Evolutionary conservation across 2,329 filamentous ascomycete genomes (phyloP).

Genomic region (Epichloe glyceriae): DNA sequence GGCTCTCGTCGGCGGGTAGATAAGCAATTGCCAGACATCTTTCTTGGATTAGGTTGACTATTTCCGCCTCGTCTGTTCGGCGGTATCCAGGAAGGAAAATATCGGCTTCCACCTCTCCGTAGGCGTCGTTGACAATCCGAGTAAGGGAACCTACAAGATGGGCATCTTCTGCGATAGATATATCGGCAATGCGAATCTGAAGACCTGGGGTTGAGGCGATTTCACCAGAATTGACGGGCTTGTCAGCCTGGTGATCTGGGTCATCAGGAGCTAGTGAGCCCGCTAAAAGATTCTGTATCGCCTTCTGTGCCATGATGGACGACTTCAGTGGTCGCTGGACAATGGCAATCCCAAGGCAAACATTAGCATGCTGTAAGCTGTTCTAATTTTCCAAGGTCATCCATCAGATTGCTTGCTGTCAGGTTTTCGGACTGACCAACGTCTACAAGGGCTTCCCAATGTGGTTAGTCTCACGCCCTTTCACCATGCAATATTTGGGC

Average conservation of each 20-base stretch:
- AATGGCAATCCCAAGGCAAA: not conserved
- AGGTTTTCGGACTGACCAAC: no score
- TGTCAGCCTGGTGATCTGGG: not conserved
- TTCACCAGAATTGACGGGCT: not conserved
- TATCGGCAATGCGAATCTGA: constrained; percentile 11
- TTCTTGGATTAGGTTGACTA: constrained; percentile 11
- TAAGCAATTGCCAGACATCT: constrained; percentile 15
- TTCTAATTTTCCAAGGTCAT: no score
- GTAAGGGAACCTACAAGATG: constrained; percentile 8
- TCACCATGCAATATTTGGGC: no score
- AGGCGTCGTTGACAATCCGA: constrained; percentile 16
- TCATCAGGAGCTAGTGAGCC: not conserved
- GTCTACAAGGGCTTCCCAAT: no score
- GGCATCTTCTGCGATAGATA: constrained; percentile 10
- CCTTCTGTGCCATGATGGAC: not conserved
- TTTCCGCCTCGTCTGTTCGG: constrained; percentile 12
- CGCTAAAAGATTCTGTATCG: not conserved
- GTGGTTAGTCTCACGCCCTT: no score
- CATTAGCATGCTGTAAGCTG: not conserved
- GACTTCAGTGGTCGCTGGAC: not conserved
- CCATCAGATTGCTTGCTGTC: no score
- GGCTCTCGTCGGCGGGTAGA: not conserved
- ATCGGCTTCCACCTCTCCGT: constrained; percentile 13
- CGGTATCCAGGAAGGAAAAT: constrained; percentile 16
- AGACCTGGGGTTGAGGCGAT: not conserved